Evolutionary conservation across 2,329 filamentous ascomycete genomes (phyloP), one percentile per base, ranked within the genome.

Genomic region (Talaromyces albobiverticillius): DNA sequence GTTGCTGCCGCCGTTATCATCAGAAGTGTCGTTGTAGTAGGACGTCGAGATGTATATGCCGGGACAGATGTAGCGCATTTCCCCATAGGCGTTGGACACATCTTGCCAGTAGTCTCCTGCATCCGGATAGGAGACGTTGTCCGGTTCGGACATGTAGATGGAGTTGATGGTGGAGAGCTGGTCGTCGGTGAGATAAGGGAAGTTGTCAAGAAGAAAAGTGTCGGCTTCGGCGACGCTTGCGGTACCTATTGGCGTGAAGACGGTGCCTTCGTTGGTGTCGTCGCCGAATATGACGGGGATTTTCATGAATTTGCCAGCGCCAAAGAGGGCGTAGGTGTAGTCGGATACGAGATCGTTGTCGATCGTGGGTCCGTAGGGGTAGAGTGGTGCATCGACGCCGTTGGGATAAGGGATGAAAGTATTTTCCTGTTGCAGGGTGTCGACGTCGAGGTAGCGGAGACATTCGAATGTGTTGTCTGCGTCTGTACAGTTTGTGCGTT

Each of bases 1-100:
- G 22, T 78, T 81, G n/a, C 32, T 14, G 22, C 79, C 81, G 7
- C 43, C 11, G 46, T 36, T 6, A 11, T 5, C 1, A 16, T 65
- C 2, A 23, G 31, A 38, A 25, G 62, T 61, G 32, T 64, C 61
- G 23, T 64, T 60, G 2, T 71, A 68, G 43, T 73, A 73, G 1
- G 72, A 67, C 8, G 72, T 64, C 1, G 76, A 79, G 63, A 86
- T 71, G 68, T 76, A 81, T 36, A 86, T 75, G 0, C 80, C 81
- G 0, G 85, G 82, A 59, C 86, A 89, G 60, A 76, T 84, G 67
- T 87, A 87, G 4, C 84, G 76, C 60, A 87, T 76, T 59, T 88
- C 84, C 14, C 84, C 84, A 59, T 87, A 86, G 3, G 78, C 82
- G 42, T 81, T 77, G 55, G 77, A 74, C 1, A 78, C 74, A 51